phyloP scores from a whole-genome alignment of 768 basidiomycete genomes.

The Butyriboletus loyo region DNA sequence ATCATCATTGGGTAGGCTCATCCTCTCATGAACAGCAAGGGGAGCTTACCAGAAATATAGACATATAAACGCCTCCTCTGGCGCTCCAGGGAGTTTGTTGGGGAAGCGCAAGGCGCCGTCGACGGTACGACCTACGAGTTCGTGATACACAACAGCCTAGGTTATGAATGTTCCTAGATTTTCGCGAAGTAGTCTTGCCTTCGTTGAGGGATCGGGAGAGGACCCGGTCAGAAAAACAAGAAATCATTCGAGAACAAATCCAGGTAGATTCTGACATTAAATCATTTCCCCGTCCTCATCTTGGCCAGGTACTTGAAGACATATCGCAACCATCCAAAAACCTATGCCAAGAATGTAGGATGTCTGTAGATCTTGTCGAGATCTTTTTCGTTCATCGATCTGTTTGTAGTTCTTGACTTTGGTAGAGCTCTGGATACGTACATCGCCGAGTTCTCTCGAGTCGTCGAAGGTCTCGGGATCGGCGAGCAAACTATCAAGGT shows the following conservation, averaged over 20 bases:
- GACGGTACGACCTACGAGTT: constrained; percentile 7
- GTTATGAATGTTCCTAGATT: constrained; percentile 7
- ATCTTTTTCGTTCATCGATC: neutral
- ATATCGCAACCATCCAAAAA: constrained; percentile 19
- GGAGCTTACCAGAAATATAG: constrained; percentile 1
- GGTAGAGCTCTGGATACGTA: constrained; percentile 14
- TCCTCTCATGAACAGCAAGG: too few species aligned
- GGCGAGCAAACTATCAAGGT: constrained; percentile 8
- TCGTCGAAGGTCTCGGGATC: constrained; percentile 7
- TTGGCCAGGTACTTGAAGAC: constrained; percentile 8
- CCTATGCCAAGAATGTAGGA: constrained; percentile 18
- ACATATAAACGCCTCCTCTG: constrained; percentile 17
- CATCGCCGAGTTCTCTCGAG: constrained; percentile 11
- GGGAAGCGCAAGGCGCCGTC: constrained; percentile 14
- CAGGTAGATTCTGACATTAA: neutral
- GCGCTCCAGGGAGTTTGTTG: constrained; percentile 20
- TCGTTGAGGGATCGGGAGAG: constrained; percentile 8
- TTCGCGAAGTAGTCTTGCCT: constrained; percentile 15
- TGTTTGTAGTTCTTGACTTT: constrained; percentile 12
- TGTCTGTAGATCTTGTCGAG: neutral
- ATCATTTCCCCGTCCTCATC: neutral
- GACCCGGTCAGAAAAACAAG: constrained; percentile 7
- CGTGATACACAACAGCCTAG: fast-evolving
- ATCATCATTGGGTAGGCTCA: constrained; percentile 11
- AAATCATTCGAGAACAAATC: constrained; percentile 17